A percentile compares a stretch with the other conserved stretches of the same genome.
Conservation (phyloP, 2,329 filamentous ascomycete genomes). For the Claviceps sp. region DNA sequence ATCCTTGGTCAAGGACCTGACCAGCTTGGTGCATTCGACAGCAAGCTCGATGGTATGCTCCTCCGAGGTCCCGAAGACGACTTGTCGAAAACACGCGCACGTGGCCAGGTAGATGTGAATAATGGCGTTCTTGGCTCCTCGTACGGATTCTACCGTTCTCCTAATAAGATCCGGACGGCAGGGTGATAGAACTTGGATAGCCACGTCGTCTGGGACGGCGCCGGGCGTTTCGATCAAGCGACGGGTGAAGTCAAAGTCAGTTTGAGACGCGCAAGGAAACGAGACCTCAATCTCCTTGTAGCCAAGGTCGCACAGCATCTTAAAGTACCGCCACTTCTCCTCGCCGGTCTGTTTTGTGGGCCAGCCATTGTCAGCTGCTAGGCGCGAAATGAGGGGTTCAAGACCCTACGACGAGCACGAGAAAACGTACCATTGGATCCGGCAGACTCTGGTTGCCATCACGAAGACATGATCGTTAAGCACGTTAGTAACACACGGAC, state of each 20-base stretch:
- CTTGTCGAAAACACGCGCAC: constrained; percentile 83
- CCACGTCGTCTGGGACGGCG: constrained; percentile 76
- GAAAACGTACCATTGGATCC: constrained; percentile 70
- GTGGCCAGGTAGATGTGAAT: constrained; percentile 94
- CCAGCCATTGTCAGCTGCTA: not conserved
- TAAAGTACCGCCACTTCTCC: constrained; percentile 91
- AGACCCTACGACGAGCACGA: not conserved
- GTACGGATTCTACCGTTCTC: constrained; percentile 77
- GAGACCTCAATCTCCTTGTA: constrained; percentile 98
- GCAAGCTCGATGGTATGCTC: constrained; percentile 72
- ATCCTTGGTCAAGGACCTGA: constrained; percentile 80
- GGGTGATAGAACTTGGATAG: constrained; percentile 81
- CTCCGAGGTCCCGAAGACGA: constrained; percentile 81
- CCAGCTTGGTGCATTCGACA: constrained; percentile 73
- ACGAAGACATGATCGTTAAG: constrained; percentile 25
- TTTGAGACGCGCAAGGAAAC: constrained; percentile 88
- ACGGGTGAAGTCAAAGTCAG: constrained; percentile 90
- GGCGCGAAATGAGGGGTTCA: too few relatives aligned
- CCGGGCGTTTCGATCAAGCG: constrained; percentile 76
- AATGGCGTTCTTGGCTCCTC: constrained; percentile 83
- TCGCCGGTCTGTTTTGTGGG: constrained; percentile 58
- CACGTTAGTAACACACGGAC: not conserved
- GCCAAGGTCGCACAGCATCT: constrained; percentile 81
- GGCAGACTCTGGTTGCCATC: constrained; percentile 92
- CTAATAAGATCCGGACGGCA: constrained; percentile 85